Evolutionary conservation across 345 rosid genomes (phyloP), one percentile per base, ranked within the genome.

Genomic region (Trapa incisa): DNA sequence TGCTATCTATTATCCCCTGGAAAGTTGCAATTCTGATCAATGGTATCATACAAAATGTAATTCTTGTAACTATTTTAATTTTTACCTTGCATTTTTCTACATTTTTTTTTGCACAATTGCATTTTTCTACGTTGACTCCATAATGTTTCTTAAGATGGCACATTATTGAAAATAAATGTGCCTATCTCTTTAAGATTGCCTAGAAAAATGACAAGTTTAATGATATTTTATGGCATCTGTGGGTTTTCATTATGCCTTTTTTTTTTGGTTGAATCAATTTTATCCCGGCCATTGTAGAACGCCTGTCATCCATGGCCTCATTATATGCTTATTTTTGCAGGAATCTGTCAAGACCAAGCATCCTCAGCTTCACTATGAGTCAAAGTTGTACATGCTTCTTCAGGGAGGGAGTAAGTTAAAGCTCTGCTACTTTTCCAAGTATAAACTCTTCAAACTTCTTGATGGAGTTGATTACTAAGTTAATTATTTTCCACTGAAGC

Each of bases 351-450:
- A 90, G 90, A 83, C 97, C 58, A 86, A 83, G 81, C 90, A 88
- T 70, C 95, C 95, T 61, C 97, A 90, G 75, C 92, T 90, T 75
- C 92, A 84, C 22, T 88, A 86, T 72, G 97, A 90, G 68, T 90
- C 95, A 17, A 91, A 86, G 78, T 70, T 91, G 75, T 91, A 91
- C 74, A 82, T 80, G 90, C 86, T 85, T 77, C 97, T 90, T 75
- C 96, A 90, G 71, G 97, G 97, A 75, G 97, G 92, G 70, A 88
- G 97, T 91, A 76, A 81, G 92, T 72, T 72, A 68, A 67, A 12
- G 43, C 43, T 47, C 60, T 7, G 38, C 43, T 61, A 41, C 32
- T 53, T 33, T 52, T 22, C 10, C 10, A 17, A n/a, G 43, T 45
- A 67, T 35, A 37, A 13, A 14, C 33, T 53, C 43, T 53, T 36